phyloP scores from a whole-genome alignment of 1,284 basidiomycete genomes.

The Heterobasidion annosum region DNA sequence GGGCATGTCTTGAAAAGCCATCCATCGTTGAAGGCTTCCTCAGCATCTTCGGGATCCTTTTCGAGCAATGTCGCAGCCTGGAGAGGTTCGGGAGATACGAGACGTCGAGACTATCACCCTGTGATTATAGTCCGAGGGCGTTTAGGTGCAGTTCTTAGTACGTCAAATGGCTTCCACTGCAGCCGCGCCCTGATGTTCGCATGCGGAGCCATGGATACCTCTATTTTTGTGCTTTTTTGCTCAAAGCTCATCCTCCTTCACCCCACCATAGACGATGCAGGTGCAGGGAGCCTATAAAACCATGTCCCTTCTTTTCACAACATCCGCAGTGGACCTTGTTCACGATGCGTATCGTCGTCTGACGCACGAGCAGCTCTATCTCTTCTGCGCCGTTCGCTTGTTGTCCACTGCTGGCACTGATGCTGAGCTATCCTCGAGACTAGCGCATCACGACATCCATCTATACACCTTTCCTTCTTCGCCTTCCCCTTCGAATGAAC shows the following conservation, averaged over 20 bases:
- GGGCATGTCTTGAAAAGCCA: not conserved
- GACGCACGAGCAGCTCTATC: slow-evolving; percentile 52
- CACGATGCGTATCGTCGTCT: slow-evolving; percentile 62
- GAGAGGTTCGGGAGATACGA: not conserved
- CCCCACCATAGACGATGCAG: not conserved
- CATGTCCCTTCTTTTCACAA: not conserved
- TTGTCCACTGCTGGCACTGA: slow-evolving; percentile 54
- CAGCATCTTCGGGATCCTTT: not conserved
- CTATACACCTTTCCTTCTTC: slow-evolving; percentile 50
- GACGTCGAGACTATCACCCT: no score
- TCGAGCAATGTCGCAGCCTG: not conserved
- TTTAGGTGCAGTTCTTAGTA: not conserved
- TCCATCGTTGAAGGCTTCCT: not conserved
- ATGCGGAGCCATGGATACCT: not conserved
- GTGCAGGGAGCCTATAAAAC: not conserved
- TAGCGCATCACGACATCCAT: slow-evolving; percentile 64
- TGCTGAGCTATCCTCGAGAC: slow-evolving; percentile 52
- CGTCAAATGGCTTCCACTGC: not conserved
- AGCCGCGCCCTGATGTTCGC: not conserved
- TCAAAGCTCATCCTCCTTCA: not conserved
- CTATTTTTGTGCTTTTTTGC: not conserved
- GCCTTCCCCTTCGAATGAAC: slow-evolving; percentile 7
- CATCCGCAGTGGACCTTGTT: slow-evolving; percentile 28
- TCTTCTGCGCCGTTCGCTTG: slow-evolving; percentile 65
- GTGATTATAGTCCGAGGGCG: no score